Evolutionary conservation across 2,329 filamentous ascomycete species (phyloP), one percentile per base, ranked within the genome.

Genomic region (Chaetomium sp.): DNA sequence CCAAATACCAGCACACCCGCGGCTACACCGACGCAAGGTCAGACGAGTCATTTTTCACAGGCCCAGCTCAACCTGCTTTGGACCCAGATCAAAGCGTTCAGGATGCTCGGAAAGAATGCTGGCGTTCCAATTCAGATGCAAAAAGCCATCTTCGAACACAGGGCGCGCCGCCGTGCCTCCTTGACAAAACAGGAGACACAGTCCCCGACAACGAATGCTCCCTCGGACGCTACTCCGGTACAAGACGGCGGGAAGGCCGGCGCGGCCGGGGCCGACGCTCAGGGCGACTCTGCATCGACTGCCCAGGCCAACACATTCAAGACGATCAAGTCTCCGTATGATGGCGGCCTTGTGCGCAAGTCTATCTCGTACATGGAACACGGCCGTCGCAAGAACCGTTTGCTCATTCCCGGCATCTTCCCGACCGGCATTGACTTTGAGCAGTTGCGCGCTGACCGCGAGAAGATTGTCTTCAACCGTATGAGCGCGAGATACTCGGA

Each of bases 71-170:
- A 80, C 32, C 82, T 89, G 44, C 75, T 99, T 8, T 81, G 89
- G 58, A 86, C 88, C 62, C 94, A 99, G 69, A 96, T 97, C 50
- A 80, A 87, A 64, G 91, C 92, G 0, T 97, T 96, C 73, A 95
- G 95, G 72, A 80, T 91, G 62, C 78, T 99, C 4, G 87, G 89
- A 5, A 95, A 94, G 71, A 96, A 96, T 63, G 79, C 87, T 11
- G 87, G 91, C 0, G 83, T 97, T 3, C 90, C 92, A 1, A 72
- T 81, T 35, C 80, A 83, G 59, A 81, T 96, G 61, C 90, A 95
- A 68, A 88, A 92, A 66, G 84, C 88, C 49, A 85, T 97, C 40
- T 95, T 91, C 68, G 79, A 86, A 45, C 84, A 87, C 56, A 83
- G 86, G 49, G 81, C 86, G 62, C 85, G 85, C 62, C 82, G 86